Evolutionary conservation across 352 stramenopile species (phyloP).

Genomic region (Pythium brassicae): DNA sequence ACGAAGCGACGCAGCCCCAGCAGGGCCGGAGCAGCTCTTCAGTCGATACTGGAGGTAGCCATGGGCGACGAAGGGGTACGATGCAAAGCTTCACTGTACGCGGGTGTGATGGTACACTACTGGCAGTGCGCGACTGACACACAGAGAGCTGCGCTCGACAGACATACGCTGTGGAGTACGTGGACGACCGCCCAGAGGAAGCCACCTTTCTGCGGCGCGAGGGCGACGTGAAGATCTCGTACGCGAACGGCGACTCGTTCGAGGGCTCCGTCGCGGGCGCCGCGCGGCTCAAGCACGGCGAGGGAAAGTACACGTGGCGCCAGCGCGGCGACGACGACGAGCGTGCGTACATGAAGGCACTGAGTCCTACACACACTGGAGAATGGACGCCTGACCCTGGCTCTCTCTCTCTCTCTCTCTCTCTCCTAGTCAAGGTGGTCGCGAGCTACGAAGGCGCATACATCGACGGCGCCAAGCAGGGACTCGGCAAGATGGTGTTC

Average conservation of each 20-base stretch:
- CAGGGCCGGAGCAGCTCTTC: too few species aligned
- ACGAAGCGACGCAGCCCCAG: too few species aligned
- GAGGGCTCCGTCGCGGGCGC: slow-evolving; percentile 74
- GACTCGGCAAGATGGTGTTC: slow-evolving; percentile 90
- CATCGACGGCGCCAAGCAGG: slow-evolving; percentile 76
- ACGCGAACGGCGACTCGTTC: slow-evolving; percentile 89
- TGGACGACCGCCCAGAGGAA: slow-evolving; percentile 85
- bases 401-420: background rate
- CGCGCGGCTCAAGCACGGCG: slow-evolving; percentile 79
- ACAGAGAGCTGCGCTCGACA: slow-evolving; percentile 9
- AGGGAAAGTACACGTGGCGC: slow-evolving; percentile 88
- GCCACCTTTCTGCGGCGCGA: slow-evolving; percentile 80
- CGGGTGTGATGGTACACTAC: too few species aligned
- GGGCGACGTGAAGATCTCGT: slow-evolving; percentile 85
- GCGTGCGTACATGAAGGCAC: slow-evolving; percentile 18
- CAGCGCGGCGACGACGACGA: slow-evolving; percentile 59
- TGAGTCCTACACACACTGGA: background rate
- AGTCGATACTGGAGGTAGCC: too few species aligned
- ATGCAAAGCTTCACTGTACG: background rate
- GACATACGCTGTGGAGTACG: slow-evolving; percentile 81
- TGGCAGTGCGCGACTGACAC: too few species aligned
- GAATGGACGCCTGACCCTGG: too few species aligned
- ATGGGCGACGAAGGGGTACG: slow-evolving; percentile 55
- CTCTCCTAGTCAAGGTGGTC: slow-evolving; percentile 46
- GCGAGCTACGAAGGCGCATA: slow-evolving; percentile 87